Evolutionary conservation across 2,329 filamentous ascomycete species (phyloP), one percentile per base, ranked within the genome.

Genomic region (Xylaria sp.): DNA sequence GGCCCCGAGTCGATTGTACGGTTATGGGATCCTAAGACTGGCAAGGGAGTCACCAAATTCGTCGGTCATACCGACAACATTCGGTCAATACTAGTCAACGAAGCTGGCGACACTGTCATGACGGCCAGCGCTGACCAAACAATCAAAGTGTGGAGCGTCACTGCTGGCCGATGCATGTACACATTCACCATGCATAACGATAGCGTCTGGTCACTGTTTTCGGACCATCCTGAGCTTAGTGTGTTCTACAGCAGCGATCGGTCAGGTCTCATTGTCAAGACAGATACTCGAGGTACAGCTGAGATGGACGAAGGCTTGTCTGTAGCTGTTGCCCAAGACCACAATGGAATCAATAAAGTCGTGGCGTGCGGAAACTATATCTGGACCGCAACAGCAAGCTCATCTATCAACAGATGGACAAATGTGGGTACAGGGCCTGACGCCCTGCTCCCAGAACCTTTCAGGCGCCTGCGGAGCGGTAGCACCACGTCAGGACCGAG

Each of bases 111-210:
- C 76, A 96, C 90, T 45, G 92, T 99, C 73, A 88, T 99, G 84
- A 97, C 95, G 0, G 94, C 93, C 15, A 97, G 94, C 73, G 95
- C 95, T 1, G 96, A 99, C 78, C 94, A 97, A 80, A 98, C 96
- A 0, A 91, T 99, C 82, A 99, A 99, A 82, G 89, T 98, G 65
- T 99, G 96, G 96, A 97, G 94, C 72, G 90, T 98, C 73, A 96
- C 92, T 11, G 95, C 94, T 25, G 96, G 96, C 62, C 87, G 96
- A 73, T 99, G 96, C 84, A 95, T 98, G 91, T 93, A 97, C 80
- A 99, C 96, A 0, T 87, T 99, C 73, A 97, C 94, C 61, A 99
- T 99, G 96, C 96, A 99, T 81, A 97, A 97, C 76, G 94, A 97
- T 76, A 97, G 94, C 77, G 93, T 99, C 25, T 99, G 96, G 96